Evolutionary conservation across 768 basidiomycete genomes (phyloP), one percentile per base, ranked within the genome.

Genomic region (Lactarius deliciosus): DNA sequence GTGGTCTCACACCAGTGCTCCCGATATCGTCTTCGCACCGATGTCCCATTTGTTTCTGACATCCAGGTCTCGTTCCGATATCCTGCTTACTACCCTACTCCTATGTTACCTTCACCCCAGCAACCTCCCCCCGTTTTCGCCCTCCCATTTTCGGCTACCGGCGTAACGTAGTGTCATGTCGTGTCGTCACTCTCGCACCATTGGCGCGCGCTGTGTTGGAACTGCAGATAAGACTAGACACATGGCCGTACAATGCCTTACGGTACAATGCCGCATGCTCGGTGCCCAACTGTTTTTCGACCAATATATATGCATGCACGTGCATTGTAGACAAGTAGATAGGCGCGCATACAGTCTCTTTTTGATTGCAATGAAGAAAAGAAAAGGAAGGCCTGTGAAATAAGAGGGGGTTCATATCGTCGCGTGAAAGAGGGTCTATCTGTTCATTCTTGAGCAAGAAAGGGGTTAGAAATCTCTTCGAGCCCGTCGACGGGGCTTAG

Each of bases 401-500:
- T 22, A 34, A 6, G 22, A 13, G 9, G 38, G 3, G 62, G 10
- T 53, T 3, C n/a, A 0, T 13, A 38, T 38, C 36, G 4, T 38
- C 11, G 25, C 15, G 50, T 50, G 63, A 13, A 16, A 25, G 32
- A 50, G 20, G 30, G 22, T 36, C 55, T 18, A n/a, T 34, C n/a
- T 30, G 43, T 5, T 76, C 61, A 88, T 72, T 92, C 91, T 74
- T 88, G 88, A 5, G 83, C 81, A 59, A 85, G 71, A 80, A 96
- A 96, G 3, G 94, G 94, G 76, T 96, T 96, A 16, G 89, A 87
- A 63, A 96, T 96, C 76, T 96, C 94, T 76, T 96, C 94, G 64
- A 87, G 94, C 64, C 96, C 96, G 71, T 98, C 96, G 15, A 95
- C 91, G 3, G 96, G 96, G 74, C 92, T 95, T 66, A 98, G 82